Base-by-base conservation (phyloP, 2,329 filamentous ascomycete species). In the Tolypocladium sp. region DNA sequence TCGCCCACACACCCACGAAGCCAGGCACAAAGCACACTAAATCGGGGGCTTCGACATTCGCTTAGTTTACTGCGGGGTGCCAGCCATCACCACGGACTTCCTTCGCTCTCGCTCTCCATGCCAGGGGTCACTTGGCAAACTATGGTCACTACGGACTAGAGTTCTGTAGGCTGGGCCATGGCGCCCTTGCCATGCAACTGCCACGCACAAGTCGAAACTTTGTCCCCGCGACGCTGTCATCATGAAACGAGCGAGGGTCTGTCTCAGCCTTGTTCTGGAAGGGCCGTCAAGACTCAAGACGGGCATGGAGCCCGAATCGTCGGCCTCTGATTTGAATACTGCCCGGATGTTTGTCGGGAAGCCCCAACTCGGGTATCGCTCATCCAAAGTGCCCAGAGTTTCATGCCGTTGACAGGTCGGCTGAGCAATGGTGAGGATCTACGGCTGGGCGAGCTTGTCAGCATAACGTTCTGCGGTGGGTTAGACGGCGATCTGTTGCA, bases 241-340 rank as follows among this genome's bases (percentile, higher is more conserved):
- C 63, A 53, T 59, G 62, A 65, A 64, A 60, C 57, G 58, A 51
- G 38, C 52, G 55, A 46, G n/a, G 55, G 37, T 37, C 8, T 35
- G 33, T 52, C 30, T 53, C 49, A 53, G 42, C 33, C 35, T 38
- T 53, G 7, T 57, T 58, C 57, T 63, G 55, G 58, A 63, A 58
- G 56, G 15, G n/a, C 17, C 10, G 49, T 27, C 52, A 40, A 40
- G 53, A 55, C 33, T 55, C 27, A 15, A 40, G 35, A 17, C 25
- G 38, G 25, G 30, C n/a, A 35, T 17, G 30, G 22, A 56, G 57
- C 41, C 59, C 35, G 42, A 38, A 57, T 17, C 22, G 44, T 25
- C 37, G 38, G 35, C n/a, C 13, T 38, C 53, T 25, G 38, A 57
- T 59, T 62, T 17, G 55, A 44, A 49, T 61, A 59, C 60, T 22